Evolutionary conservation across 768 basidiomycete species (phyloP).

Genomic region (Naganishia friedmannii): DNA sequence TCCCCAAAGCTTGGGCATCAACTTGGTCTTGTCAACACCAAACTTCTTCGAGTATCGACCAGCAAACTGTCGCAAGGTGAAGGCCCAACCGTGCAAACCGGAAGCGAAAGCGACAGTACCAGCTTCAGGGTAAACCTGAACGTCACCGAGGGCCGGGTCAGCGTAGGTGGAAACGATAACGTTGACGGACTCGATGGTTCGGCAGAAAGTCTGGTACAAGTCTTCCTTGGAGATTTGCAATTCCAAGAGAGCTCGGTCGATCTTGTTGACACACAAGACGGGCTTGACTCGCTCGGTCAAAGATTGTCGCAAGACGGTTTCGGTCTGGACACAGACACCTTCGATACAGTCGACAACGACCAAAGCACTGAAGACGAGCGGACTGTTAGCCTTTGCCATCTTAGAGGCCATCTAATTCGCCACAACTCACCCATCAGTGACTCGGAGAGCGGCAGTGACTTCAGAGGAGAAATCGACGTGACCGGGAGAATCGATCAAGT

Average conservation of each 20-base stretch:
- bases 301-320: conserved; percentile 96
- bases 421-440: conserved; percentile 70
- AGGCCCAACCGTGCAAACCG: conserved; percentile 99
- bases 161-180: conserved; percentile 98
- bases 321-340: conserved; percentile 99
- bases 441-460: conserved; percentile 98
- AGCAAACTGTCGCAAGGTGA: conserved; percentile 98
- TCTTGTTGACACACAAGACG: conserved; percentile 99
- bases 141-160: conserved; percentile 89
- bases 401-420: background rate
- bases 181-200: conserved; percentile 96
- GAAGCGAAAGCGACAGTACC: conserved; percentile 99
- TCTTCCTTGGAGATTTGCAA: conserved; percentile 95
- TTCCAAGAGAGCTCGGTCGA: conserved; percentile 97
- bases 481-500: conserved; percentile 98
- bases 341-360: conserved; percentile 99
- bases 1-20: conserved; percentile 97
- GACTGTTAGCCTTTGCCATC: background rate
- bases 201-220: conserved; percentile 94
- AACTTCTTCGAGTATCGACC: conserved; percentile 94
- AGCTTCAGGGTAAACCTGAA: conserved; percentile 97
- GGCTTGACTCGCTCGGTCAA: conserved; percentile 98
- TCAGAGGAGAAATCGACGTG: conserved; percentile 99
- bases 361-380: conserved; percentile 64
- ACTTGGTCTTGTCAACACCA: conserved; percentile 97